A percentile compares a stretch with the other conserved stretches of the same genome.
Evolutionary conservation across 805 yeast species (phyloP).

Genomic region (Komagataella mondaviorum): DNA sequence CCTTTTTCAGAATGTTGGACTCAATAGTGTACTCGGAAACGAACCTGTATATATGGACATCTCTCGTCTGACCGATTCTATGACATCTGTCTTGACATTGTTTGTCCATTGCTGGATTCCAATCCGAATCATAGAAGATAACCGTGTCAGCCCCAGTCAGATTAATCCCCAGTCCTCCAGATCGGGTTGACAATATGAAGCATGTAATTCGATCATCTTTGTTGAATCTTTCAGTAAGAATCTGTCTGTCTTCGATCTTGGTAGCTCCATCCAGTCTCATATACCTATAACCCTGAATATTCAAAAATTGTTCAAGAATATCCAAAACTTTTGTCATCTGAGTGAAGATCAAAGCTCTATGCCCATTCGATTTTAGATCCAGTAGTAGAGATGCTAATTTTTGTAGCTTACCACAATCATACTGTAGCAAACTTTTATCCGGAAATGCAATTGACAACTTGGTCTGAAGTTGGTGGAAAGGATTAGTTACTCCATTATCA

Average conservation of each 20-base stretch:
- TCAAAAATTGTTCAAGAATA: slow-evolving; percentile 82
- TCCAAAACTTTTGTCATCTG: slow-evolving; percentile 97
- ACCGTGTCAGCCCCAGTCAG: slow-evolving; percentile 98
- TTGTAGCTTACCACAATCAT: slow-evolving; percentile 95
- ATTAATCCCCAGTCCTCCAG: slow-evolving; percentile 97
- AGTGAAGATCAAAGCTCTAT: slow-evolving; percentile 88
- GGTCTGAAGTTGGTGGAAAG: slow-evolving; percentile 74
- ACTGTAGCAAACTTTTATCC: slow-evolving; percentile 81
- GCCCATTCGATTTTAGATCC: slow-evolving; percentile 75
- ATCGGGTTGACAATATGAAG: slow-evolving; percentile 85
- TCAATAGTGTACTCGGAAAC: slow-evolving; percentile 95
- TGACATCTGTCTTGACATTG: slow-evolving; percentile 99
- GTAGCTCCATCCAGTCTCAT: slow-evolving; percentile 97
- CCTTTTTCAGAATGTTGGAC: slow-evolving; percentile 84
- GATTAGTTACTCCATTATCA: slow-evolving; percentile 21
- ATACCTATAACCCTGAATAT: slow-evolving; percentile 87
- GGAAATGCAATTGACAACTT: slow-evolving; percentile 91
- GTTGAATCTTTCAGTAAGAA: slow-evolving; percentile 86
- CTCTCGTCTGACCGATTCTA: slow-evolving; percentile 96
- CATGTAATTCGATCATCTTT: slow-evolving; percentile 78
- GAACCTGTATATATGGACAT: slow-evolving; percentile 92
- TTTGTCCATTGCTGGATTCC: slow-evolving; percentile 99
- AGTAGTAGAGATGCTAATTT: slow-evolving; percentile 64
- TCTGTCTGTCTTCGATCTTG: slow-evolving; percentile 91
- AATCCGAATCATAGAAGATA: slow-evolving; percentile 93